phyloP scores from a whole-genome alignment of 1,284 basidiomycete genomes.

The Austropuccinia psidii region DNA sequence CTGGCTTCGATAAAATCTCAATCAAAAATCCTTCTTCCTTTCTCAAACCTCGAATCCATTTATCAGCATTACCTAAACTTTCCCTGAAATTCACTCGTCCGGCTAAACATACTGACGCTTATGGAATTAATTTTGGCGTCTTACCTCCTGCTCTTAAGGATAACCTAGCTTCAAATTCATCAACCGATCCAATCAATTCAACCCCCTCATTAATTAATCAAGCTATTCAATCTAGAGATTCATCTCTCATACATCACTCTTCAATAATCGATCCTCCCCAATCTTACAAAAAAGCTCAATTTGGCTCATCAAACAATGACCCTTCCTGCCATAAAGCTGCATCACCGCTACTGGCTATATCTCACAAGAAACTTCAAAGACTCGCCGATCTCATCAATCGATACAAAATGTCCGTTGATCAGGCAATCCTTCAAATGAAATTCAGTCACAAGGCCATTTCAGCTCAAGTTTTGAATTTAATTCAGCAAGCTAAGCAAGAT shows the following conservation, averaged over 20 bases:
- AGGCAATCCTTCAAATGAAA: constrained; percentile 17
- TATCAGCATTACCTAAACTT: constrained; percentile 11
- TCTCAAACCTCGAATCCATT: constrained; percentile 14
- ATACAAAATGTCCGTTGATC: constrained; percentile 16
- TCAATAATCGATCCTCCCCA: neutral
- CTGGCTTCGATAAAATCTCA: constrained; percentile 20
- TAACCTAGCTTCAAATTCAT: neutral
- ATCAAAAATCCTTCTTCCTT: constrained; percentile 13
- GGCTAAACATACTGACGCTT: constrained; percentile 25
- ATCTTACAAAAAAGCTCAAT: neutral
- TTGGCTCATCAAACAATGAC: constrained; percentile 19
- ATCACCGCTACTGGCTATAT: constrained; percentile 14
- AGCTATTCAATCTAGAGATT: neutral
- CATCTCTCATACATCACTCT: too few species aligned
- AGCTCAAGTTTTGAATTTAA: constrained; percentile 5
- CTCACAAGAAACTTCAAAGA: constrained; percentile 30
- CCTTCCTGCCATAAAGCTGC: constrained; percentile 27
- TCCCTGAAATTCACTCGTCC: constrained; percentile 13
- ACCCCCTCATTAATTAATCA: constrained; percentile 5
- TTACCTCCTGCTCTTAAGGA: neutral
- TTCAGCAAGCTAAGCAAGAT: constrained; percentile 7
- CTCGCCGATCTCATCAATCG: constrained; percentile 30
- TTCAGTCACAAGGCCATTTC: constrained; percentile 35
- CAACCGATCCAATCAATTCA: too few species aligned
- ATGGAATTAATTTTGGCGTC: constrained; percentile 30